Evolutionary conservation across 768 basidiomycete species (phyloP).

Genomic region (Strobilomyces dryophilus): DNA sequence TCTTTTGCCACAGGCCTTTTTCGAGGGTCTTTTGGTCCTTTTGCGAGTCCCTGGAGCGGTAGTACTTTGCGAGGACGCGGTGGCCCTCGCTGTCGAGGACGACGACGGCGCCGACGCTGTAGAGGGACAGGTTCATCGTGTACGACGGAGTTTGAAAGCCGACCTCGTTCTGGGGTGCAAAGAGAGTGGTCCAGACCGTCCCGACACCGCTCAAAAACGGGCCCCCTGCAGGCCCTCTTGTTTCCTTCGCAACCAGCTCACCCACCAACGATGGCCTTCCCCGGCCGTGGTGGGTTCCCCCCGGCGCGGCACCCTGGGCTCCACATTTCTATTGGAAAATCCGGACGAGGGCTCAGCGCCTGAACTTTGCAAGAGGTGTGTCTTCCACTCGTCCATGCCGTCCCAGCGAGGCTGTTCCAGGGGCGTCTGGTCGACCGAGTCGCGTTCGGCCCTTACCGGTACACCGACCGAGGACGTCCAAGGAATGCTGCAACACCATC

Average conservation of each 20-base stretch:
- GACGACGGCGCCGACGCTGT: constrained; percentile 82
- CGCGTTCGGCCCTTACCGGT: constrained; percentile 47
- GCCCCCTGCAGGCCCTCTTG: constrained; percentile 30
- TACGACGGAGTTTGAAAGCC: constrained; percentile 21
- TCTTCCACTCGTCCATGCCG: constrained; percentile 11
- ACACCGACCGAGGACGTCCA: constrained; percentile 42
- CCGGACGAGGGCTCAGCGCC: constrained; percentile 16
- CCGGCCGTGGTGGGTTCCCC: too few species aligned
- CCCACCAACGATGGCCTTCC: constrained; percentile 26
- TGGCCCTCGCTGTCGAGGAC: constrained; percentile 95
- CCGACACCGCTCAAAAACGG: constrained; percentile 16
- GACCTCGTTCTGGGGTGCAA: constrained; percentile 17
- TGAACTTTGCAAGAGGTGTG: constrained; percentile 43
- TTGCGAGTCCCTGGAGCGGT: constrained; percentile 64
- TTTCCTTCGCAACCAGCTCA: constrained; percentile 41
- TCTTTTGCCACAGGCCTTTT: constrained; percentile 93
- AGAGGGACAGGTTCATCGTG: constrained; percentile 74
- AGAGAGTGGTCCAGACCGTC: constrained; percentile 13
- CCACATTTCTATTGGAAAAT: too few species aligned
- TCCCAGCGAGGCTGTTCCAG: constrained; percentile 23
- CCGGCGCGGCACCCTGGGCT: too few species aligned
- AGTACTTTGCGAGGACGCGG: constrained; percentile 95
- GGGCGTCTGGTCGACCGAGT: constrained; percentile 47
- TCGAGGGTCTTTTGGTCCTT: constrained; percentile 97
- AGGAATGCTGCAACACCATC: constrained; percentile 9